phyloP scores from a whole-genome alignment of 805 yeast genomes.

The Saccharomycopsis sp. region DNA sequence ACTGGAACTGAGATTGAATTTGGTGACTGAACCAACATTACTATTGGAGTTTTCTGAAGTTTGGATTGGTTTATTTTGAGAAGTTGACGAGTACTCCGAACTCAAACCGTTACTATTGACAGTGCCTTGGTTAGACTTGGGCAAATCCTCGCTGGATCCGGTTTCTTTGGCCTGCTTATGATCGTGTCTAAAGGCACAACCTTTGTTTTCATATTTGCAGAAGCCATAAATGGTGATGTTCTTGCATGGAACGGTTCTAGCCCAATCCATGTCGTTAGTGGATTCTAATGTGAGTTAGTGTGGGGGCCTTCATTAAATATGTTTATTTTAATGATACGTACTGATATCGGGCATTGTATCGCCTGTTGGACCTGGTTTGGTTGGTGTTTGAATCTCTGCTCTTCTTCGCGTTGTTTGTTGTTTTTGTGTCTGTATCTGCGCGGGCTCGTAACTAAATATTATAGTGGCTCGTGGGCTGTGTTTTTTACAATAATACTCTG shows the following conservation, averaged over 20 bases:
- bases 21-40: conserved; percentile 21
- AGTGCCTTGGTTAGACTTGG: neutral
- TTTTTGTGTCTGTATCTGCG: no score
- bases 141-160: no score
- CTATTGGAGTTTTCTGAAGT: neutral
- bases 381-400: no score
- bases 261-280: conserved; percentile 32
- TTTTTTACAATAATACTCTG: no score
- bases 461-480: no score
- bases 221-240: conserved; percentile 79
- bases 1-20: conserved; percentile 46
- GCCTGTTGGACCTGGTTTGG: no score
- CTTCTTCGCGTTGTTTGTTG: no score
- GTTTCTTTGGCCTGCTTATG: no score
- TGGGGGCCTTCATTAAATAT: neutral
- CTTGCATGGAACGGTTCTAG: conserved; percentile 71
- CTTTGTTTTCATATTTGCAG: conserved; percentile 80
- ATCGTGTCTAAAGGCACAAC: conserved; percentile 74
- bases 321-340: neutral
- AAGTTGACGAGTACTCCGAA: neutral
- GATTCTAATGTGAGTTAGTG: no score
- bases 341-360: neutral
- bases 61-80: neutral
- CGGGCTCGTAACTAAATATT: no score
- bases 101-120: neutral